Evolutionary conservation across 2,329 filamentous ascomycete species (phyloP).

Genomic region (Colletotrichum incanum): DNA sequence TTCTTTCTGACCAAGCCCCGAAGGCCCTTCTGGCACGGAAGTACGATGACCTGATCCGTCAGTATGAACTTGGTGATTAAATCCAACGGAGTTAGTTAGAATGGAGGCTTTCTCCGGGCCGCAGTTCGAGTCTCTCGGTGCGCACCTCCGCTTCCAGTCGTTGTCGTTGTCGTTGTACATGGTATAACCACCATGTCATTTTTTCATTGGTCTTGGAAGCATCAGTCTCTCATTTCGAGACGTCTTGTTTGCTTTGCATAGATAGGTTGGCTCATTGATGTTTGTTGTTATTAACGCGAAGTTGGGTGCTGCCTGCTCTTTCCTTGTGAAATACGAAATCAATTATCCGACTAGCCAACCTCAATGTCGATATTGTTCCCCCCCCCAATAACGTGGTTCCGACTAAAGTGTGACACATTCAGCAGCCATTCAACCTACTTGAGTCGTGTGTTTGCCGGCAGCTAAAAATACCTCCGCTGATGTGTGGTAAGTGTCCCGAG

Average conservation of each 20-base stretch:
- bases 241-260: too few species aligned
- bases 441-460: too few species aligned
- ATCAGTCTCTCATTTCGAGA: not conserved
- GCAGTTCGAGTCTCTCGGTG: not conserved
- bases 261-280: not conserved
- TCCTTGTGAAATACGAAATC: not conserved
- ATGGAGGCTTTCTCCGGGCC: slow-evolving; percentile 18
- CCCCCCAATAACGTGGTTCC: not conserved
- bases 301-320: not conserved
- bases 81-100: not conserved
- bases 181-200: not conserved
- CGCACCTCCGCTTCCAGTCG: not conserved
- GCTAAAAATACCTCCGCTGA: not conserved
- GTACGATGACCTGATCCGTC: slow-evolving; percentile 22
- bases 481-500: not conserved
- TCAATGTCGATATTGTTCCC: not conserved
- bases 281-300: not conserved
- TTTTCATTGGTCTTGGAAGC: not conserved
- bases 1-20: slow-evolving; percentile 7
- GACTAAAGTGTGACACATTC: not conserved
- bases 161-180: not conserved
- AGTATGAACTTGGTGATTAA: slow-evolving; percentile 28
- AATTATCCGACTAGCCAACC: too few species aligned
- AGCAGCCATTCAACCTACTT: not conserved
- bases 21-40: slow-evolving; percentile 16